These are phyloP conservation scores for Curvularia sp. DNA, from an alignment of 2,329 filamentous ascomycete genomes.

Conservation along the genomic window DNA sequence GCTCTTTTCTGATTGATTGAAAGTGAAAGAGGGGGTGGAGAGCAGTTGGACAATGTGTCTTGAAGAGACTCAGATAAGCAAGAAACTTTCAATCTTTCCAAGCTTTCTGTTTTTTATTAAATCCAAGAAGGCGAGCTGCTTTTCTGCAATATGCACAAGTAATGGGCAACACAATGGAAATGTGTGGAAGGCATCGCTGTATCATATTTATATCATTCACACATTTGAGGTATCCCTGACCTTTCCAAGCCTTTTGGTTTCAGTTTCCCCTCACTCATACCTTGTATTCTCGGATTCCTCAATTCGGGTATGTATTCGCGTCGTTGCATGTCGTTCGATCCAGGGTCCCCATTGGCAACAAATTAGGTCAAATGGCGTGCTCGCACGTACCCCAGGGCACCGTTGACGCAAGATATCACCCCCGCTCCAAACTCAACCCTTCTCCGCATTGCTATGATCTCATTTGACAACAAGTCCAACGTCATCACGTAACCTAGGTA, in stretches of 20 bases:
- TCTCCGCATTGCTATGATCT: neutral
- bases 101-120: neutral
- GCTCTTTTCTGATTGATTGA: neutral
- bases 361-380: conserved; percentile 43
- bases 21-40: neutral
- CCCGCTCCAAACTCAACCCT: neutral
- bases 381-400: conserved; percentile 16
- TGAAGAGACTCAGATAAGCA: neutral
- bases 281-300: neutral
- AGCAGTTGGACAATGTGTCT: neutral
- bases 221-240: neutral
- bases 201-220: neutral
- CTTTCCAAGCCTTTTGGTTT: too few species aligned
- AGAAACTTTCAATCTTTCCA: neutral
- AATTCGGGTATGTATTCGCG: neutral
- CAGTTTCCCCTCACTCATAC: neutral
- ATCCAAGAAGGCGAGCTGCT: neutral
- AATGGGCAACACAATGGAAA: neutral
- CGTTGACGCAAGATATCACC: conserved; percentile 14
- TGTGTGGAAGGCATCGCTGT: neutral
- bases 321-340: neutral
- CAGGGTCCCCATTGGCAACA: conserved; percentile 32
- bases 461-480: neutral
- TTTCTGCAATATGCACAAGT: neutral
- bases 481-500: neutral